Evolutionary conservation across 176 grass and related monocot genomes (phyloP).

Genomic region (Musa acuminata): DNA sequence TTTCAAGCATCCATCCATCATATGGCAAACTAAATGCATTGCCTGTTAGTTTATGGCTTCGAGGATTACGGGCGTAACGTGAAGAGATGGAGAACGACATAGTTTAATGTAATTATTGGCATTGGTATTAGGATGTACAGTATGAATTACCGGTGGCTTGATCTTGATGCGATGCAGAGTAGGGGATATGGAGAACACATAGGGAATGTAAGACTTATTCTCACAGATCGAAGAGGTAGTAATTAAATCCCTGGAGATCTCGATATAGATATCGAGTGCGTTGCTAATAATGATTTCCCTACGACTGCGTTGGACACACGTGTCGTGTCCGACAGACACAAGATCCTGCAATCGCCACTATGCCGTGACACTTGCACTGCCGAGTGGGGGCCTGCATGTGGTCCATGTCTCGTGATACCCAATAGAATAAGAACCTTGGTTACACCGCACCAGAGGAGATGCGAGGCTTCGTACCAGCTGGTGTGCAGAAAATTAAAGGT

Average conservation of each 20-base stretch:
- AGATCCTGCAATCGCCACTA: background rate
- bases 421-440: background rate
- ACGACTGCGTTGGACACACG: conserved; percentile 17
- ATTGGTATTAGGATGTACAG: background rate
- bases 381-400: background rate
- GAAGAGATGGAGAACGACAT: background rate
- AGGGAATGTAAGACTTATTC: background rate
- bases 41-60: background rate
- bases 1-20: background rate
- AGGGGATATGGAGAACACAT: background rate
- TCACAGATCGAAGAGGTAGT: background rate
- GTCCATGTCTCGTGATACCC: background rate
- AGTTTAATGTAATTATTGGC: background rate
- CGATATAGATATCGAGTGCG: background rate
- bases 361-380: conserved; percentile 29
- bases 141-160: background rate
- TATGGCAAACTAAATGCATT: no score
- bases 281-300: conserved; percentile 18
- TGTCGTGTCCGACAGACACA: conserved; percentile 24
- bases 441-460: background rate
- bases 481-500: background rate
- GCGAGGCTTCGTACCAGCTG: background rate
- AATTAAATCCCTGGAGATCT: background rate
- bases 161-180: background rate
- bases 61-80: conserved; percentile 7